Evolutionary conservation across 768 basidiomycete species (phyloP), one percentile per base, ranked within the genome.

Genomic region (Leccinum pellstonianum): DNA sequence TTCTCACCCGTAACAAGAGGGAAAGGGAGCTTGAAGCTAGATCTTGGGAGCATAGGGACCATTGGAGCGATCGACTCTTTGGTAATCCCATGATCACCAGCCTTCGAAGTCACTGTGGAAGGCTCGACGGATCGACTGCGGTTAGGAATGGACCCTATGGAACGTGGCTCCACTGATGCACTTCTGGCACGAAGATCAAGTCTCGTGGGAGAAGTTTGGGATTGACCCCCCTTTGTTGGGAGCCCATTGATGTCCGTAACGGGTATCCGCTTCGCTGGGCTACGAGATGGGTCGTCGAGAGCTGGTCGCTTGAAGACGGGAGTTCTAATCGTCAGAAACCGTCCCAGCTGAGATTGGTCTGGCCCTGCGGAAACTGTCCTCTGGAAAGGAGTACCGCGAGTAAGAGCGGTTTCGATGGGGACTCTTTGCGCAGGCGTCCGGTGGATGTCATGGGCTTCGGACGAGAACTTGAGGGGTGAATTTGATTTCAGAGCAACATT

Each of bases 391-490:
- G 79, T 79, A 4, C 83, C 83, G 48, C 80, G 77, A 8, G 75
- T 73, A 58, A 85, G 72, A 3, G 81, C 83, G 62, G 84, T 73
- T 41, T 78, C 73, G 6, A 88, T 78, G 15, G 83, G 81, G 52
- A 90, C 81, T 59, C 88, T 80, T 51, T 83, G 81, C 2, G 88
- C 87, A 43, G 88, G 88, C 4, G 87, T 86, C 47, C 80, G 80
- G 53, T 68, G 64, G 10, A 75, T 68, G 43, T 83, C 79, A 51
- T 80, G 48, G 65, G 57, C 54, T 69, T 73, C 57, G 73, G 65
- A 51, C 66, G 75, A 58, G 68, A 71, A 62, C 72, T 79, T 67
- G 62, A 69, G 46, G n/a, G 76, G 74, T 17, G 77, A 73, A 27
- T 62, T 56, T 37, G 60, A 52, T 54, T 58, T 64, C 31, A 37